Base-by-base conservation (phyloP, 495 filamentous ascomycete genomes). In the Talaromyces ruber region DNA sequence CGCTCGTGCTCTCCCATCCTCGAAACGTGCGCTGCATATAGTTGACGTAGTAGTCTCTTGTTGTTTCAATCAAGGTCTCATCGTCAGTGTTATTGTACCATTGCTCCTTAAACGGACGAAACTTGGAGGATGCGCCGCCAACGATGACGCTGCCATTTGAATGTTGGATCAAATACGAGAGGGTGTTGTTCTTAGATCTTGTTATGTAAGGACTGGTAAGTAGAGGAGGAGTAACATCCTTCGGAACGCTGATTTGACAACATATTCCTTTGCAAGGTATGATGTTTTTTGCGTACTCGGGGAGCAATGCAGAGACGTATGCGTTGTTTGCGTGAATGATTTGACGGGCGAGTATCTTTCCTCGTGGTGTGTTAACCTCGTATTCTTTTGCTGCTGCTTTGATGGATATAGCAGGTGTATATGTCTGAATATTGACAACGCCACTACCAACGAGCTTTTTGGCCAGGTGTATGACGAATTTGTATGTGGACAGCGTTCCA, bases 281-380 rank as follows among this genome's bases (percentile, higher is more conserved):
- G 54, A 91, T 84, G 18, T 79, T 65, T n/a, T 81, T 79, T 60
- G 80, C 79, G 58, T 90, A 82, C 21, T 73, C 66, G 4, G 81
- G 78, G 45, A 82, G 75, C 12, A 91, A 71, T 16, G 72, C 75
- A 1, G 85, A 81, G 2, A 86, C 85, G 65, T 90, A 91, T 24
- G 84, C 89, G 61, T 92, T 92, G 30, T 87, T 91, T 26, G 88
- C 89, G 54, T 90, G 68, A 8, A 91, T 75, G 2, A 91, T 76
- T 51, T 78, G 81, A 25, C 63, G 63, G 0, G 87, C 77, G 7
- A 43, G 67, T n/a, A 89, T 81, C 5, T 45, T 69, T 16, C 86
- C 86, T 25, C 84, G 74, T 14, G 70, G 60, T 2, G 87, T 90
- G 26, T 80, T 53, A 0, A 90, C 69, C 11, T 62, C 66, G 72